Evolutionary conservation across 2,329 filamentous ascomycete species (phyloP).

Genomic region (Alternaria ventricosa): DNA sequence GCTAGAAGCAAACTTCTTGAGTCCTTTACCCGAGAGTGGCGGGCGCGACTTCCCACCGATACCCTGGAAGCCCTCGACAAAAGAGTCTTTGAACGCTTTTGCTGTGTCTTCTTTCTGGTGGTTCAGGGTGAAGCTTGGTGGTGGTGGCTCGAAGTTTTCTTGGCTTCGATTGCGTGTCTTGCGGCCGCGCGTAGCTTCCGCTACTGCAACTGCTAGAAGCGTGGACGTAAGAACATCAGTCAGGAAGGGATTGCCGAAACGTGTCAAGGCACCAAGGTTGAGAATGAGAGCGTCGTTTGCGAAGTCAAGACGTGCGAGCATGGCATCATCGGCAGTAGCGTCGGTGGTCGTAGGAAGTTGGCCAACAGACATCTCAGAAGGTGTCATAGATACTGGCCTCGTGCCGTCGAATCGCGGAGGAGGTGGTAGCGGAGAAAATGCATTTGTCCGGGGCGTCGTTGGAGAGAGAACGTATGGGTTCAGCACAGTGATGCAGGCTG

Average conservation of each 20-base stretch:
- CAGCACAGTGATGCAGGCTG: conserved; percentile 45
- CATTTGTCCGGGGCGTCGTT: conserved; percentile 39
- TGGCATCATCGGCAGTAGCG: conserved; percentile 44
- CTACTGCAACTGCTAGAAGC: conserved; percentile 54
- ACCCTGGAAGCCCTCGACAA: conserved; percentile 42
- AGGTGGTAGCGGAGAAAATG: conserved; percentile 39
- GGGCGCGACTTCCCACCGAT: conserved; percentile 37
- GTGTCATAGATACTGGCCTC: conserved; percentile 40
- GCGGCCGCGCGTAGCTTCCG: conserved; percentile 50
- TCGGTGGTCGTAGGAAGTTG: conserved; percentile 47
- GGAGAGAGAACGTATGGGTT: conserved; percentile 50
- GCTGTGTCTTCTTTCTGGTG: conserved; percentile 35
- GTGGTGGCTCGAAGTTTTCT: conserved; percentile 43
- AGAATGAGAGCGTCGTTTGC: conserved; percentile 50
- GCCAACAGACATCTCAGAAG: conserved; percentile 41
- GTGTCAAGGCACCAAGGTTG: conserved; percentile 53
- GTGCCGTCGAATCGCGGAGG: conserved; percentile 32
- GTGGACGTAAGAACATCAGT: conserved; percentile 54
- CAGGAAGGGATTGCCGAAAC: conserved; percentile 54
- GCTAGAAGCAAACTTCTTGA: conserved; percentile 32
- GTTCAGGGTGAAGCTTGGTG: conserved; percentile 30
- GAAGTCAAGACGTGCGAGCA: conserved; percentile 55
- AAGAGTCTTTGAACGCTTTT: conserved; percentile 38
- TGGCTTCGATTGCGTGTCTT: conserved; percentile 23
- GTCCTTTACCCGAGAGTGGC: conserved; percentile 19